Percentiles rank a stretch among this genome's conserved stretches.
Evolutionary conservation across 192 early-diverging fungal genomes (phyloP).

Genomic region (Phlyctochytrium planicorne): DNA sequence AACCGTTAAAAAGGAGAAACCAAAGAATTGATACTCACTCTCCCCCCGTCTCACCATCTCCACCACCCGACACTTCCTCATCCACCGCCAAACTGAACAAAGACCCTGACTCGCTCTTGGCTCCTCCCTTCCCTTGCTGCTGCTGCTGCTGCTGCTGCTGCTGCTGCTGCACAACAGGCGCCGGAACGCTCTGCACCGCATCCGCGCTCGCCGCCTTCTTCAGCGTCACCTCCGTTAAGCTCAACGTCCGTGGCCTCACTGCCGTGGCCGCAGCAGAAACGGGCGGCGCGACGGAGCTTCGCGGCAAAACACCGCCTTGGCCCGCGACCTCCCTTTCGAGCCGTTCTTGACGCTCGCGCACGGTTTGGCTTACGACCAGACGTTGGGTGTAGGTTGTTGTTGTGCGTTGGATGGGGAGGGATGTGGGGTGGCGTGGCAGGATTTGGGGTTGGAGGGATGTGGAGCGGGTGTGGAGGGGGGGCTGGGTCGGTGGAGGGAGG

Average conservation of each 20-base stretch:
- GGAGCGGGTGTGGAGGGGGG: slow-evolving; percentile 7
- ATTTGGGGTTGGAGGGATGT: background rate
- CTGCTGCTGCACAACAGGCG: too few relatives aligned
- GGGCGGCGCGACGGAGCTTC: background rate
- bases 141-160: too few relatives aligned
- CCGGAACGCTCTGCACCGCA: background rate
- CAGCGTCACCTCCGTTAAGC: background rate
- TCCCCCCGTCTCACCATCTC: background rate
- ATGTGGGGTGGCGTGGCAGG: background rate
- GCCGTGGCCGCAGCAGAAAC: background rate
- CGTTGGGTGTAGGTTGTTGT: background rate
- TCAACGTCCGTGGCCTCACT: background rate
- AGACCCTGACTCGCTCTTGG: too few relatives aligned
- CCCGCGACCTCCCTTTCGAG: background rate
- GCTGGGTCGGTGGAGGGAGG: background rate
- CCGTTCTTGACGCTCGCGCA: slow-evolving; percentile 7
- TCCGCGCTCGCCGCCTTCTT: background rate
- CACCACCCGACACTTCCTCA: slow-evolving; percentile 13
- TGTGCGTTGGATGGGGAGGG: background rate
- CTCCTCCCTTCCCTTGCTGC: too few relatives aligned
- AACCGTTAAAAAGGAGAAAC: too few relatives aligned
- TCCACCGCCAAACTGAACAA: slow-evolving; percentile 5
- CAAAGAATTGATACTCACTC: slow-evolving; percentile 10
- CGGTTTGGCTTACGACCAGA: background rate
- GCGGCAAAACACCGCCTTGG: too few relatives aligned